Base-by-base conservation (phyloP, 768 basidiomycete genomes). In the Auriculariales sp. region DNA sequence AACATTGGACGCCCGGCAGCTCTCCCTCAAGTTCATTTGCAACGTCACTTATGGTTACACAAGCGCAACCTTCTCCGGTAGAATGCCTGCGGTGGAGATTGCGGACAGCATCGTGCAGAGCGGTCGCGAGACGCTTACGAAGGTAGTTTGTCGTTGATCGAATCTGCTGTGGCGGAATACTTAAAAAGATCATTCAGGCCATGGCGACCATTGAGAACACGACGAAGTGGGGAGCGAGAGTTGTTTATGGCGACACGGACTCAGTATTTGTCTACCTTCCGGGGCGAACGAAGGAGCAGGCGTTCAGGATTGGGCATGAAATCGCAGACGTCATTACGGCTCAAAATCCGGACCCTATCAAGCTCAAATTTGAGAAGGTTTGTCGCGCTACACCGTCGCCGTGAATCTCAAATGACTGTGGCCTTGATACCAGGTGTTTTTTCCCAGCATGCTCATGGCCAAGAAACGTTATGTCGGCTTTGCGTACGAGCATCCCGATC, bases 391-490 rank as follows among this genome's bases (percentile, higher is more conserved):
- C 12, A 19, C 19, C 34, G 34, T 12, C 11, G 7, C 27, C 11
- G 5, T 27, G 14, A 22, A 28, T 24, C 24, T 29, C 14, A 3
- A 15, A 19, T 3, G 2, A 7, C 9, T 28, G 9, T 31, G 7
- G n/a, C n/a, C 35, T 19, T 17, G n/a, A 15, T 49, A 19, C 2
- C 57, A 94, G 91, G 91, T 98, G 3, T 98, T 97, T 62, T 72
- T 92, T 36, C 92, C 92, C 2, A 93, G 87, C 57, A 79, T 97
- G 0, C 73, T 99, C n/a, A 76, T 95, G 74, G 89, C 94, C 2
- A 99, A 99, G 72, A 99, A 99, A 62, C 79, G 94, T 56, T 99
- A 99, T 56, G 94, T 98, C 19, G 95, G 95, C 1, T 95, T 88
- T 70, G 94, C 92, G 61, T 97, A 83, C 54, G 95, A 99, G 64